Evolutionary conservation across 441 rosid genomes (phyloP), one percentile per base, ranked within the genome.

Genomic region (Kokia cookei): DNA sequence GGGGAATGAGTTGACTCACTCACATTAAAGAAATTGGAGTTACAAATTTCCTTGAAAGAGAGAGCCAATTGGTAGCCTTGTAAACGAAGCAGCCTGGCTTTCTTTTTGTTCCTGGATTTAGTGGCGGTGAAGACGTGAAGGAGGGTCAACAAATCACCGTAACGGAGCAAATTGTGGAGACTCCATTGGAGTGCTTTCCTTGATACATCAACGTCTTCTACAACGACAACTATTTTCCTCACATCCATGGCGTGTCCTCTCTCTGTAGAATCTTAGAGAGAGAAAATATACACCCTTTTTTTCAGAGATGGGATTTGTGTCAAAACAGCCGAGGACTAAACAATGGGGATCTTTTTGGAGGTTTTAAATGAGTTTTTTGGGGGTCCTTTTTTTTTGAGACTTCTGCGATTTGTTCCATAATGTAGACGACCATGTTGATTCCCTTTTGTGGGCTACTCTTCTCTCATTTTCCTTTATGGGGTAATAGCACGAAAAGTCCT

Each of bases 111-210:
- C 48, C 82, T 82, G 40, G 82, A 77, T 35, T 54, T 84, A 14
- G 79, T 42, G n/a, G 84, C 58, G 13, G 88, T 83, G 82, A 85
- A 89, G 22, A 93, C 94, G 72, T 91, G 96, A 48, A 93, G 96
- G 67, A 93, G 98, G 35, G 91, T 86, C 9, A 93, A 79, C 55
- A 84, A 51, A 79, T 91, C 98, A 10, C 96, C 94, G 48, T 65
- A 85, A 15, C 96, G 91, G 73, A 91, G 76, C n/a, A 86, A 76
- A 62, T 93, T 93, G 67, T 83, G 89, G 26, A 93, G 98, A 50
- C 96, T 88, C 98, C 98, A 93, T 72, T 76, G 76, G 14, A 93
- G 88, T 1, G 98, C 96, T 43, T 82, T 84, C 82, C 93, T 87
- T 45, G 94, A 86, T 2, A 79, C 90, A 11, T 89, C 93, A 69